phyloP scores from a whole-genome alignment of 345 rosid species.

The Pelargonium nanum region DNA sequence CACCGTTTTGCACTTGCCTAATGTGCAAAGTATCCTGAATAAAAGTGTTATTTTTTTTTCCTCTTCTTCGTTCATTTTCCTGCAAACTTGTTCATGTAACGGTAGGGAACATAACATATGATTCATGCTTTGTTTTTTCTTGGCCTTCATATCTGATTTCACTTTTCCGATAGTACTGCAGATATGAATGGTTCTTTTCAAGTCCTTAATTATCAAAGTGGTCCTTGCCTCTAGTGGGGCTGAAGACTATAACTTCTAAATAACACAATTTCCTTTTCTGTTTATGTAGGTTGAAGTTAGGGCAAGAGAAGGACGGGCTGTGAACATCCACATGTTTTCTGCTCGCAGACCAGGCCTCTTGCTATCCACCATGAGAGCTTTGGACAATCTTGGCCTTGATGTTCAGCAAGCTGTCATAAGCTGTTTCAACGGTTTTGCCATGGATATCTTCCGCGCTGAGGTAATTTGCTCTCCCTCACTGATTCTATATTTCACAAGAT shows the following conservation, averaged over 20 bases:
- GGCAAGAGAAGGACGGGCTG: conserved; percentile 88
- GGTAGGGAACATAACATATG: no score
- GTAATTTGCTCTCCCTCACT: conserved; percentile 17
- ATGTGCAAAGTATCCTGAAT: no score
- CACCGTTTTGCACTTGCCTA: neutral
- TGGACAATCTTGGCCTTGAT: conserved; percentile 86
- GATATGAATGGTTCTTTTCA: no score
- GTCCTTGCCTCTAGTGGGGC: neutral
- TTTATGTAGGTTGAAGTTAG: conserved; percentile 74
- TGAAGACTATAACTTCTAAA: neutral
- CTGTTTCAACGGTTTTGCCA: conserved; percentile 88
- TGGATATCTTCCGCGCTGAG: conserved; percentile 96
- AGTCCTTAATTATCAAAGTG: neutral
- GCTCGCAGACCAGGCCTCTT: conserved; percentile 82
- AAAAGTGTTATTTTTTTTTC: no score
- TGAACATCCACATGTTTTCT: conserved; percentile 96
- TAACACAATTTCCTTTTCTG: neutral
- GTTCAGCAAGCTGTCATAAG: conserved; percentile 94
- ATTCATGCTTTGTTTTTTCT: no score
- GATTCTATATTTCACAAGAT: no score
- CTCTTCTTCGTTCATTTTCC: no score
- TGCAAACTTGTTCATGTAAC: no score
- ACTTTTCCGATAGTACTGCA: no score
- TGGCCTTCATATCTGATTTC: no score
- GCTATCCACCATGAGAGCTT: conserved; percentile 81